phyloP scores from a whole-genome alignment of 2,329 filamentous ascomycete species.

The Pseudogymnoascus sp. region DNA sequence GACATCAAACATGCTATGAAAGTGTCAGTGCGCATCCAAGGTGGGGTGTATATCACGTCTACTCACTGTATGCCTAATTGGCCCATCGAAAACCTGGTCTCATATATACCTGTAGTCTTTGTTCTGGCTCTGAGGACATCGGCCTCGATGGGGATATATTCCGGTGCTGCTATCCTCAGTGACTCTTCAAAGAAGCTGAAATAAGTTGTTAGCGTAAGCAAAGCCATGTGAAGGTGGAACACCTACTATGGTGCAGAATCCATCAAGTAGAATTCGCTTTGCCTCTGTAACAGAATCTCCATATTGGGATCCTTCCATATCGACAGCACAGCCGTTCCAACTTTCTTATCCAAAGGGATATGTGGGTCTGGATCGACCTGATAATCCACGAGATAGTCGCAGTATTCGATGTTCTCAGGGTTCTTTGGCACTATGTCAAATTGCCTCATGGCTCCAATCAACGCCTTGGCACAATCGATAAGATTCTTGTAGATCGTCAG shows the following conservation, averaged over 20 bases:
- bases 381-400: conserved; percentile 78
- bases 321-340: conserved; percentile 75
- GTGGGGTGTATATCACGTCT: background rate
- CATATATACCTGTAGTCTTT: conserved; percentile 98
- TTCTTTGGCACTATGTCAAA: conserved; percentile 76
- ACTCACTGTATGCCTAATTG: conserved; percentile 96
- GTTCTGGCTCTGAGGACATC: conserved; percentile 93
- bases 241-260: conserved; percentile 93
- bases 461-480: conserved; percentile 88
- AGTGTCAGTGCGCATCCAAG: conserved; percentile 18
- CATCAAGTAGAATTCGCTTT: conserved; percentile 98
- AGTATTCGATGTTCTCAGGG: conserved; percentile 63
- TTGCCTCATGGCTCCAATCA: conserved; percentile 85
- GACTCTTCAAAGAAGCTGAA: conserved; percentile 92
- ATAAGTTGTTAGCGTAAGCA: background rate
- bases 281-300: conserved; percentile 77
- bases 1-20: conserved; percentile 90
- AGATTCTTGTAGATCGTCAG: conserved; percentile 98
- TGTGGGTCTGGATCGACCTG: conserved; percentile 86
- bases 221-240: background rate
- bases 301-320: conserved; percentile 87
- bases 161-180: conserved; percentile 68
- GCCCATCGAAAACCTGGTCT: conserved; percentile 97
- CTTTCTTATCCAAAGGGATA: conserved; percentile 69
- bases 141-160: conserved; percentile 89